Base-by-base conservation (phyloP, 768 basidiomycete species). In the Podaxis carcinomalis region DNA sequence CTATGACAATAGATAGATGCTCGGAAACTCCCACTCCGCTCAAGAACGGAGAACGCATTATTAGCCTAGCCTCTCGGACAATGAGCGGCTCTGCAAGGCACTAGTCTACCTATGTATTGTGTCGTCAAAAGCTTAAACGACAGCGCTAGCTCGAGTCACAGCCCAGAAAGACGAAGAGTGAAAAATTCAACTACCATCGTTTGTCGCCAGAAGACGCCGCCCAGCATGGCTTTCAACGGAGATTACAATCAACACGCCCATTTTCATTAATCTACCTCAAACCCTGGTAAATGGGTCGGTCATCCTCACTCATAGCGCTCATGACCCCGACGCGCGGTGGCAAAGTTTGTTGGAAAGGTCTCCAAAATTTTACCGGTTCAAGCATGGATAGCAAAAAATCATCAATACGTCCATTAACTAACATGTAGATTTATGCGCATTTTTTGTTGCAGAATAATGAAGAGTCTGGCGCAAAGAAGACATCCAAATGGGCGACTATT, bases 41-140 rank as follows among this genome's bases (percentile, higher is more conserved):
- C 40, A 14, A 42, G 40, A 42, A 42, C 40, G 40, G 40, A 42
- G 14, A 42, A 42, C 40, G 7, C 14, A 19, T 19, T 13, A 42
- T 19, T 13, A 42, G 32, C 32, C 51, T n/a, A 52, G 28, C 35
- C 27, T 14, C 51, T 52, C 51, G 51, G 51, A 35, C 51, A 28
- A 16, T 52, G 51, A 52, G 51, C 51, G 51, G 51, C 51, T 51
- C 50, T 51, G 50, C 28, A 51, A 51, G 28, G 50, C 51, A 35
- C 51, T 52, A 52, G 14, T 16, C 14, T 19, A 44, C n/a, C 14
- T 44, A 16, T 44, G 42, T 44, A 16, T n/a, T 44, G n/a, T 44
- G 28, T 52, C 27, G 14, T 35, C 27, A n/a, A 52, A 52, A 19
- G 16, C 19, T 52, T 7, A 32, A n/a, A 27, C 14, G 51, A 52